Evolutionary conservation across 1,284 basidiomycete genomes (phyloP), one percentile per base, ranked within the genome.

Genomic region (Ustanciosporium gigantosporum): DNA sequence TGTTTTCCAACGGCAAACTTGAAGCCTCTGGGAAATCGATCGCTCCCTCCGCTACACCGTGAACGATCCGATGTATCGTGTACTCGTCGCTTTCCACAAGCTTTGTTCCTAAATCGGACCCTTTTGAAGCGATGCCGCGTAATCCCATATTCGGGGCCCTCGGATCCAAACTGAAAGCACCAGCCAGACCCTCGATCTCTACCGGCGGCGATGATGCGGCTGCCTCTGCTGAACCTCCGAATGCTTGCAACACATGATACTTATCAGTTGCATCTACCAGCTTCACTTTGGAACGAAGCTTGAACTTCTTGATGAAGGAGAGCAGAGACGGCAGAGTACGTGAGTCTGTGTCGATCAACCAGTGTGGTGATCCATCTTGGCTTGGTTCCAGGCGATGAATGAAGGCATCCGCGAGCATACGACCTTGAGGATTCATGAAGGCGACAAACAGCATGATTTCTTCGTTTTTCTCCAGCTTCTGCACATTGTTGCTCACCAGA

Each of bases 1-100:
- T 92, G 19, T 88, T 91, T 66, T 98, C 94, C 80, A 96, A 87
- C 2, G 95, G 95, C 51, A 97, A 86, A 0, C 89, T 85, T 3
- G 87, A 83, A 64, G 84, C 83, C 15, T 89, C 86, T 2, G 84
- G 81, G 3, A 97, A 88, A 70, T 98, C 94, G 0, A 79, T 74
- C 2, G 81, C 80, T 3, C 92, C 92, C 81, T 98, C 95, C 0
- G 92, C 90, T 1, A 98, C 87, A 7, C 91, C 92, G 43, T 86
- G 84, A 9, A 86, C 39, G 62, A 92, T 88, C 24, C 94, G 84
- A 66, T 93, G 89, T 1, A 90, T 76, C 21, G 84, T 82, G 76
- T 94, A 96, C n/a, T 62, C 70, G 1, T 45, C 41, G 8, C 27
- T 25, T 1, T 49, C 57, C 0, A 38, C 49, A 23, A 11, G 6